These are phyloP conservation scores for Kickxella alabastrina DNA, from an alignment of 192 early-diverging fungal species.

Conservation along the genomic window DNA sequence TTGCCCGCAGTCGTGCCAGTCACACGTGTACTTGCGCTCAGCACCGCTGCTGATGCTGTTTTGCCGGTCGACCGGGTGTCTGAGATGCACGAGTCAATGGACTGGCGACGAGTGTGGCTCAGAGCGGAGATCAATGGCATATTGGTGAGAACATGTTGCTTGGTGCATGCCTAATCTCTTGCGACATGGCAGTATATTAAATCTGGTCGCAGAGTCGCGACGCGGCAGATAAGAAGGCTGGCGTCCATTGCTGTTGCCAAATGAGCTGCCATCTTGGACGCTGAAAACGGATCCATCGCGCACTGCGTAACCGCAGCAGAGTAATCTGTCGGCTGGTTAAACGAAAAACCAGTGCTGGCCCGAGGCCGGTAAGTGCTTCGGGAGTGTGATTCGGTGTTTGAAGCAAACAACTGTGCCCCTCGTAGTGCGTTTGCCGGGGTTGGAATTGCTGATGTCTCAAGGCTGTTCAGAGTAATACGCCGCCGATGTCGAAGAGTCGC, in stretches of 20 bases:
- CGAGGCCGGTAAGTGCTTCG: slow-evolving; percentile 9
- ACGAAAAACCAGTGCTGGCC: not conserved
- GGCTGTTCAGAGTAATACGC: slow-evolving; percentile 1
- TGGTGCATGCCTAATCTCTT: not conserved
- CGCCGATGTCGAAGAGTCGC: slow-evolving; percentile 1
- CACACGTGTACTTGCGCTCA: slow-evolving; percentile 47
- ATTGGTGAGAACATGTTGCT: not conserved
- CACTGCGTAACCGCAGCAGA: not conserved
- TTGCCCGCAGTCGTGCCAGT: slow-evolving; percentile 49
- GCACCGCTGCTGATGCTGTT: slow-evolving; percentile 1
- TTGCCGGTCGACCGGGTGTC: slow-evolving; percentile 1
- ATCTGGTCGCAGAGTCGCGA: slow-evolving; percentile 10
- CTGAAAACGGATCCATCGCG: too few relatives aligned
- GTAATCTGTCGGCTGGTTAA: not conserved
- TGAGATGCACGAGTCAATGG: slow-evolving; percentile 15
- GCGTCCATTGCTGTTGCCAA: too few relatives aligned
- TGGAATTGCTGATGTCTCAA: not conserved
- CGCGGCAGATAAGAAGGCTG: slow-evolving; percentile 2
- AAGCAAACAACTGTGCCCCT: not conserved
- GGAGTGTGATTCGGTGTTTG: slow-evolving; percentile 1
- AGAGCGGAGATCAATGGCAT: not conserved
- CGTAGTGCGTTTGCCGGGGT: not conserved
- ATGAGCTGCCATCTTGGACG: not conserved
- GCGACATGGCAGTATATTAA: not conserved
- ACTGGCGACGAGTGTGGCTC: slow-evolving; percentile 15